Conservation (phyloP, 73 alveolate genomes). For the Tetrahymena malaccensis region DNA sequence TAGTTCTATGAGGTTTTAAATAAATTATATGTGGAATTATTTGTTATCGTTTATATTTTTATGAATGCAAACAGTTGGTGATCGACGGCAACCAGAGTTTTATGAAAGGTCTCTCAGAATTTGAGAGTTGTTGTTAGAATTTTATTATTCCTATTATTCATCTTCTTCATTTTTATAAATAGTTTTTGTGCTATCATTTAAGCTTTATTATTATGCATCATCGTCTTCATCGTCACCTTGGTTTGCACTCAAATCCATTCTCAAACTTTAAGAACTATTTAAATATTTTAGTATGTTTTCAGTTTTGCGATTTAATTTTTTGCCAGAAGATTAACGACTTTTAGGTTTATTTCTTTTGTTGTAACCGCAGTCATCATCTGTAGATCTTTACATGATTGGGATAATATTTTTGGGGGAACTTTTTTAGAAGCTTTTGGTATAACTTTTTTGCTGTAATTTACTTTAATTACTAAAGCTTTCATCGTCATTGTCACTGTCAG, state of each 20-base stretch:
- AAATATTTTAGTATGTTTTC: neutral
- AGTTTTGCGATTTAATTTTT: neutral
- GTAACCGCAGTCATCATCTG: neutral
- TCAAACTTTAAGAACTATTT: neutral
- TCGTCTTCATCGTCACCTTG: neutral
- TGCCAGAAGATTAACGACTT: neutral
- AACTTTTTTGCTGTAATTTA: neutral
- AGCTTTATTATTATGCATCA: neutral
- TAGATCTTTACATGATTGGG: neutral
- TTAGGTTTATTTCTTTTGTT: neutral
- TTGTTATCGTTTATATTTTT: neutral
- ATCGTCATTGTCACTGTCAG: neutral
- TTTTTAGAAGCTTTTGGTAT: neutral
- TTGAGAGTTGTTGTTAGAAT: neutral
- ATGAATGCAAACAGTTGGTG: neutral
- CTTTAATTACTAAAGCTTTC: neutral
- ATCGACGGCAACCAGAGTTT: neutral
- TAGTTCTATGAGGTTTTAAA: neutral
- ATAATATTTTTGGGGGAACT: neutral
- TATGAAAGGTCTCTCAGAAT: neutral
- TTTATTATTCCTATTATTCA: too few species aligned
- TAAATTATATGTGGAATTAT: neutral
- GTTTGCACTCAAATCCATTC: neutral
- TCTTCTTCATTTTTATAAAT: neutral
- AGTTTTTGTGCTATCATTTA: neutral